Percentiles rank a stretch among this genome's conserved stretches.
Evolutionary conservation across 352 stramenopile species (phyloP).

Genomic region (Hyaloperonospora brassicae): DNA sequence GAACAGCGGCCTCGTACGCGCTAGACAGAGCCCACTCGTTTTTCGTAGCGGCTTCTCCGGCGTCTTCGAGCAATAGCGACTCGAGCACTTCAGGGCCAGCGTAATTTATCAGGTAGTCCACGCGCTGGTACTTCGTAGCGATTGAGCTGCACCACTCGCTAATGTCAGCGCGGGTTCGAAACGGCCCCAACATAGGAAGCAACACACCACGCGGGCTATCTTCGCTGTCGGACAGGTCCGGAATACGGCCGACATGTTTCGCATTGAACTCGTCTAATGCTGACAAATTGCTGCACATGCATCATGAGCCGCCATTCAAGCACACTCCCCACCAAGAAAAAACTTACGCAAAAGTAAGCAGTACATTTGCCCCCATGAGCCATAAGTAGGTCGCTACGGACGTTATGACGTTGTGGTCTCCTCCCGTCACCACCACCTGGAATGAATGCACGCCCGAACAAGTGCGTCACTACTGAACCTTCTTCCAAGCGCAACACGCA

Average conservation of each 20-base stretch:
- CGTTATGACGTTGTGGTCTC: constrained; percentile 40
- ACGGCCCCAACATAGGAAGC: constrained; percentile 41
- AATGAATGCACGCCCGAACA: neutral
- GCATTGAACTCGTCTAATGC: constrained; percentile 47
- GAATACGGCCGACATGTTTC: constrained; percentile 46
- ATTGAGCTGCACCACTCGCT: constrained; percentile 53
- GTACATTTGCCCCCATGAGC: constrained; percentile 53
- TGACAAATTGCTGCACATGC: constrained; percentile 26
- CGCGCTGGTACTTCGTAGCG: constrained; percentile 44
- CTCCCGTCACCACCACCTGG: constrained; percentile 57
- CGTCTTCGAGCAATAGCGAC: neutral
- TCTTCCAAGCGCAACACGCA: neutral
- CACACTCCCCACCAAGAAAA: neutral
- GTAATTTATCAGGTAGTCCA: constrained; percentile 70
- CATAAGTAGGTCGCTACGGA: constrained; percentile 52
- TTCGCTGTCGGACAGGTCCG: constrained; percentile 27
- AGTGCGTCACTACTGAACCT: neutral
- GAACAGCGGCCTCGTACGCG: constrained; percentile 13
- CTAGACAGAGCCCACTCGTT: constrained; percentile 10
- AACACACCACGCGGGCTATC: constrained; percentile 43
- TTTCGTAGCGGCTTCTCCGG: constrained; percentile 5
- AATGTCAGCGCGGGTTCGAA: constrained; percentile 41
- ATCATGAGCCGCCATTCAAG: constrained; percentile 2
- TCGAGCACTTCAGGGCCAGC: constrained; percentile 23
- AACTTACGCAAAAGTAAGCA: constrained; percentile 58